Evolutionary conservation across 2,329 filamentous ascomycete genomes (phyloP), one percentile per base, ranked within the genome.

Genomic region (Paraphaeosphaeria sporulosa): DNA sequence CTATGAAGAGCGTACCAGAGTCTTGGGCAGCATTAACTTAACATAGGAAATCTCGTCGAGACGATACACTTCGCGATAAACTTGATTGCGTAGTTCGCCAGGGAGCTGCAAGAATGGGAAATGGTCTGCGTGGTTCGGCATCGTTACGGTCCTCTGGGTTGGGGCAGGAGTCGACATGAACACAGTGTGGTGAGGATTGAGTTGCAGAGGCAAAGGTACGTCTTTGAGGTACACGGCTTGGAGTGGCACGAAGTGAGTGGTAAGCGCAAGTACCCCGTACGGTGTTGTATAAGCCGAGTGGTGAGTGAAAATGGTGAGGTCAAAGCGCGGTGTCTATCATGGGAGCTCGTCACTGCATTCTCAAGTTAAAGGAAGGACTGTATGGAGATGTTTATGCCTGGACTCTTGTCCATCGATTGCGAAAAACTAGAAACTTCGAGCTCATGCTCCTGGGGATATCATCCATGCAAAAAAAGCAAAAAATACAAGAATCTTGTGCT

Each of bases 371-470:
- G 6, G 30, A 9, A 9, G 10, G 30, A 32, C 30, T 9, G 10
- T 12, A 32, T 9, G 30, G 10, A 2, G 8, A 32, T 32, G 30
- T 12, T 32, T 32, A 32, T 32, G 30, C 10, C 30, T 32, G 30
- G 30, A 32, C 30, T 32, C 30, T 32, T 32, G 30, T 32, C 8
- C 30, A 32, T 9, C 30, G 15, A 40, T 40, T 40, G 15, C 38
- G n/a, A 40, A 5, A n/a, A 19, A 40, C 17, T 40, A 40, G 15
- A 23, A 51, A 21, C 32, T 17, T 17, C n/a, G 23, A 38, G 23
- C 30, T 25, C 6, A 21, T 23, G 25, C 36, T 40, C 21, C 21
- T 30, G 34, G 55, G 53, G 49, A 54, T 54, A 54, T 54, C 51
- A 54, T 54, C 25, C 23, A 54, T 44, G 51, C 36, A 43, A 43